Base-by-base conservation (phyloP, 2,329 filamentous ascomycete genomes). In the Verticillium klebahnii region DNA sequence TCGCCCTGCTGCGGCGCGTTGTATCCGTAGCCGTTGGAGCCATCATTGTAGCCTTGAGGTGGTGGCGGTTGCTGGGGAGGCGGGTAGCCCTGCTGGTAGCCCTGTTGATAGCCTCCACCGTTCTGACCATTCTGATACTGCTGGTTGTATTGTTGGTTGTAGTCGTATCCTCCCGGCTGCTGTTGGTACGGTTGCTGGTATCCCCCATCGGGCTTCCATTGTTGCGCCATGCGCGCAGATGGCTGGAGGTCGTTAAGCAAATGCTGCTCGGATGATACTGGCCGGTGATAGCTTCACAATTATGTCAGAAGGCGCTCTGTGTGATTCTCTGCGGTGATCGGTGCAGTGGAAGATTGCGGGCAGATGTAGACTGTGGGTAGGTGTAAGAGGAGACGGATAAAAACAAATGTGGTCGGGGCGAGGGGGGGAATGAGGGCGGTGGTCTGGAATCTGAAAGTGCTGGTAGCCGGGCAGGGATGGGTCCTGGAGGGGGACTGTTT, bases 1-100 rank as follows among this genome's bases (percentile, higher is more conserved):
- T 83, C 80, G 60, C 74, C 73, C 52, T 75, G 71, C 12, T 75
- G 73, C 56, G 63, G 64, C 54, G 64, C 59, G 59, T 75, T 73
- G 67, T 75, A 77, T 29, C 71, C 71, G 59, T 75, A 74, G 3
- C 68, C 65, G 14, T 69, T 70, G 58, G 73, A 70, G 15, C 62
- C 64, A 14, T 65, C 56, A 19, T 61, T 58, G 34, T 63, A 59
- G 5, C 54, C 56, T 17, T 59, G 58, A 36, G 52, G 69, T 61
- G 61, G 66, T 3, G 59, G 61, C 15, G 70, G 68, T 32, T 68
- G 71, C 2, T 68, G 67, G 14, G 69, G 71, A 59, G 17, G 68
- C n/a, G 62, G 60, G 39, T 64, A 62, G 7, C 66, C 67, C 55
- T 74, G 71, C 17, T 73, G 69, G 40, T 72, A 72, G 7, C 67